phyloP scores from a whole-genome alignment of 805 yeast species.

The Suhomyces sp. region DNA sequence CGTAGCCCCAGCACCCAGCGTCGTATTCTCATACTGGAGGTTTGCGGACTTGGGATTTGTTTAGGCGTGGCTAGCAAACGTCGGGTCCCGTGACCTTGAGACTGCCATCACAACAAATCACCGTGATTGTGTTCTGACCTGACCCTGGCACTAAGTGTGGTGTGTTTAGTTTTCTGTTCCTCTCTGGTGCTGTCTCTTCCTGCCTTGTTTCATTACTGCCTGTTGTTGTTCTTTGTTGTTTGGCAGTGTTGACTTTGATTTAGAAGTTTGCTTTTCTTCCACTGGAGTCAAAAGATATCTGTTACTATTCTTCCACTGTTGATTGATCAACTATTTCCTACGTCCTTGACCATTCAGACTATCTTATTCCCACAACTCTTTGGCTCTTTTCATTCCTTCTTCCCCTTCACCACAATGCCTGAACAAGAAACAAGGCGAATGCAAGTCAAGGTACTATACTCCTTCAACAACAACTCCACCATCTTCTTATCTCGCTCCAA shows the following conservation, averaged over 20 bases:
- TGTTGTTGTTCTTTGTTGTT: too few relatives aligned
- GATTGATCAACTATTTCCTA: background rate
- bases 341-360: too few relatives aligned
- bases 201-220: too few relatives aligned
- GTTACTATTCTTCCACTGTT: too few relatives aligned
- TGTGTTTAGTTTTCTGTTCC: background rate
- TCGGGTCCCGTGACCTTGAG: slow-evolving; percentile 4
- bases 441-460: slow-evolving; percentile 47
- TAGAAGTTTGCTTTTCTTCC: too few relatives aligned
- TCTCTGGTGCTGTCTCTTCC: background rate
- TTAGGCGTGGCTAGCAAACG: slow-evolving; percentile 1
- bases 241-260: too few relatives aligned
- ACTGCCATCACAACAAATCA: slow-evolving; percentile 2
- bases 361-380: background rate
- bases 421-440: slow-evolving; percentile 31
- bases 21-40: too few relatives aligned
- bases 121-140: too few relatives aligned
- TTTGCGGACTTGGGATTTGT: too few relatives aligned
- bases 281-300: too few relatives aligned
- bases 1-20: background rate
- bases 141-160: too few relatives aligned
- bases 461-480: slow-evolving; percentile 43
- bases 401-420: slow-evolving; percentile 13
- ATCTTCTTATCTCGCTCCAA: slow-evolving; percentile 43
- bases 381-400: background rate